Base-by-base conservation (phyloP, 2,329 filamentous ascomycete species). In the Colletotrichum spinosum region DNA sequence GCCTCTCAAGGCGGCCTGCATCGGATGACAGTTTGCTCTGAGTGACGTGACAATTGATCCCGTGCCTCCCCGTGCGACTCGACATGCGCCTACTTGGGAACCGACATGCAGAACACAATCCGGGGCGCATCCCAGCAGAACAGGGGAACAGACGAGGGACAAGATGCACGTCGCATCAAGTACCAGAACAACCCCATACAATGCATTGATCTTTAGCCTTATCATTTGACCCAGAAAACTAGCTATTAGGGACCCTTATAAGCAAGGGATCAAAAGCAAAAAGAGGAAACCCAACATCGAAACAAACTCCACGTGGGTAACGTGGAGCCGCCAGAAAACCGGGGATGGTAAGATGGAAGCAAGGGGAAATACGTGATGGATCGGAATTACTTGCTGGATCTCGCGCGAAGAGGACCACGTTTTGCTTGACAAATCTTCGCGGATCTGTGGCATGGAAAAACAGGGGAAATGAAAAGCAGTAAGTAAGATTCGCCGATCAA, bases 1-100 rank as follows among this genome's bases (percentile, higher is more conserved):
- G 6, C 52, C 61, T 15, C 4, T 61, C 50, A 25, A 25, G 37
- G 58, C 35, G 50, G 33, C 62, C 42, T 65, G 46, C 58, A 65
- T 61, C 9, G 44, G 12, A 50, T 42, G 62, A 42, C 46, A 11
- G 51, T 61, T 52, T 56, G 46, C n/a, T 51, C 46, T 56, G 34
- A 34, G 41, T 37, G 25, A 34, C 12, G 46, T 55, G 41, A 37
- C 46, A 15, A 61, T 33, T 44, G 34, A 17, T 44, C 10, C 12
- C 25, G 45, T n/a, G n/a, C 25, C 13, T 12, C n/a, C 11, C n/a
- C 7, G 51, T 65, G 25, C 52, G 11, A 65, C 57, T 39, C 34
- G 25, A 53, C 38, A n/a, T 52, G 46, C 46, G 25, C 34, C 25
- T 5, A 42, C 51, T 38, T 45, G 50, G 57, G 13, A 17, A 35